Evolutionary conservation across 495 filamentous ascomycete genomes (phyloP).

Genomic region (Penicillium roqueforti): DNA sequence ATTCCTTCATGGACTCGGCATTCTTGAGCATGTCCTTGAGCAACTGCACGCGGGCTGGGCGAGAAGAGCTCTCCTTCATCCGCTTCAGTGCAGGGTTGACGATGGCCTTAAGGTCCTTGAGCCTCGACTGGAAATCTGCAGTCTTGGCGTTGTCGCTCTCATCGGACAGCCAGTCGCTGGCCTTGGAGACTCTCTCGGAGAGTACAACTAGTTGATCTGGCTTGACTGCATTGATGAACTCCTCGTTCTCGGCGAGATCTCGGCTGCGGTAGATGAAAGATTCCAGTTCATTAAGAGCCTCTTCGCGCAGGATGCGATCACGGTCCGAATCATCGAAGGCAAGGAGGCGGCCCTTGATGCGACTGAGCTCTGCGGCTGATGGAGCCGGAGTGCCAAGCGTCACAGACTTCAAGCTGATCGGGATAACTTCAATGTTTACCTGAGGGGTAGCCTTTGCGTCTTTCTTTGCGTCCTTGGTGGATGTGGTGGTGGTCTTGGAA

Average conservation of each 20-base stretch:
- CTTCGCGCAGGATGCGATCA: slow-evolving; percentile 72
- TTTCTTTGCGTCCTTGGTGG: slow-evolving; percentile 50
- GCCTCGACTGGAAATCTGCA: slow-evolving; percentile 63
- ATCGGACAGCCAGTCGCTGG: slow-evolving; percentile 86
- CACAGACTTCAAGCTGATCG: slow-evolving; percentile 59
- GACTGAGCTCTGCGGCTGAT: slow-evolving; percentile 54
- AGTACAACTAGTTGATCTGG: slow-evolving; percentile 57
- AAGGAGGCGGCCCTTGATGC: slow-evolving; percentile 67
- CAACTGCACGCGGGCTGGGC: slow-evolving; percentile 60
- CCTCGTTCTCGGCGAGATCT: slow-evolving; percentile 71
- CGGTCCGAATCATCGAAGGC: slow-evolving; percentile 82
- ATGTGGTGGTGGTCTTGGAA: slow-evolving; percentile 41
- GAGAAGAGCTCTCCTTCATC: slow-evolving; percentile 59
- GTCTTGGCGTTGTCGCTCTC: slow-evolving; percentile 73
- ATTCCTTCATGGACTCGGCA: slow-evolving; percentile 44
- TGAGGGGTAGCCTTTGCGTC: slow-evolving; percentile 48
- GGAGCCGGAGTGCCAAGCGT: slow-evolving; percentile 55
- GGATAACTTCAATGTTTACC: slow-evolving; percentile 67
- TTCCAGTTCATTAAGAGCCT: slow-evolving; percentile 87
- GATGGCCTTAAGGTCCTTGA: slow-evolving; percentile 67
- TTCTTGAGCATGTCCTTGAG: slow-evolving; percentile 59
- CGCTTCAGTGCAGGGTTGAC: slow-evolving; percentile 65
- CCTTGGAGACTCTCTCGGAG: slow-evolving; percentile 57
- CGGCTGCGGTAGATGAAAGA: slow-evolving; percentile 86
- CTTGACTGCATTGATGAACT: slow-evolving; percentile 67